These are phyloP conservation scores for Gyrodon lividus DNA, from an alignment of 768 basidiomycete species.

Conservation along the genomic window DNA sequence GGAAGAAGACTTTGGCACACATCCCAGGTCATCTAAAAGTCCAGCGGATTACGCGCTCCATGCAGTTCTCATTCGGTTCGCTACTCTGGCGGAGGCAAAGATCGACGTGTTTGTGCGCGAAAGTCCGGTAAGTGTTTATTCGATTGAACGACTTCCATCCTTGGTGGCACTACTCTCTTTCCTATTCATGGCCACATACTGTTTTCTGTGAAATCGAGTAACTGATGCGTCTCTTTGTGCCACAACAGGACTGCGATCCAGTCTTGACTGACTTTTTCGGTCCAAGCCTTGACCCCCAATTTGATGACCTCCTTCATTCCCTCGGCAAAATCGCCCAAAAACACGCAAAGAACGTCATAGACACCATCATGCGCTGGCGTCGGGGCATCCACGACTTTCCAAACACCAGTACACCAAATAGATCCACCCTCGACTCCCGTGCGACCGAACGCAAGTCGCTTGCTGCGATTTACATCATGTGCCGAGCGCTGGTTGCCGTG, in stretches of 20 bases:
- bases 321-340: constrained; percentile 85
- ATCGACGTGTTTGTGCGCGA: constrained; percentile 73
- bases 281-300: constrained; percentile 66
- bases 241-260: constrained; percentile 62
- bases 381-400: constrained; percentile 69
- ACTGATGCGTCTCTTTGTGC: not conserved
- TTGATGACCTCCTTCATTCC: constrained; percentile 83
- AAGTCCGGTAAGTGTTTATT: constrained; percentile 52
- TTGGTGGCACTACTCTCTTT: not conserved
- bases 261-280: constrained; percentile 69
- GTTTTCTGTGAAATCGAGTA: not conserved
- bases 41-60: constrained; percentile 88
- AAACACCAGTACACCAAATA: constrained; percentile 18
- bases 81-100: constrained; percentile 73
- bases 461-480: constrained; percentile 87
- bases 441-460: constrained; percentile 69
- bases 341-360: constrained; percentile 79
- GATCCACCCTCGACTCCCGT: constrained; percentile 31
- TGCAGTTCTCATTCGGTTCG: constrained; percentile 86
- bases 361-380: constrained; percentile 86
- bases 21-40: constrained; percentile 66
- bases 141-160: too few relatives aligned
- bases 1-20: constrained; percentile 65
- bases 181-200: not conserved
- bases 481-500: constrained; percentile 77